Conservation (phyloP, 2,329 filamentous ascomycete genomes). For the Madurella fahalii region DNA sequence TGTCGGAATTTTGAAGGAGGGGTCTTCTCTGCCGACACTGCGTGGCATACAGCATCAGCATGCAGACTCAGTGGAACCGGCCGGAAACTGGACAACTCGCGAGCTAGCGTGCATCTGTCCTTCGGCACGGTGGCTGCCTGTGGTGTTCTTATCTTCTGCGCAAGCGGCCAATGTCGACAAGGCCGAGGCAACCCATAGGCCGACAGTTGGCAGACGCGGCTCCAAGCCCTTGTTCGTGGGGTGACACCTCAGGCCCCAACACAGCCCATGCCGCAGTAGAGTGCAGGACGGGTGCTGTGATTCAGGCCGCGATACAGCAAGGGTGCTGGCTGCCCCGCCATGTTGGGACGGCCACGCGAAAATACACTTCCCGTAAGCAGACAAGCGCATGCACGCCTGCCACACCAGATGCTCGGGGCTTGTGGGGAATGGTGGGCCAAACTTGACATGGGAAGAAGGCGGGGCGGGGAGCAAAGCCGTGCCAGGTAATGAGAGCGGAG, state of each 20-base stretch:
- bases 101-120: background rate
- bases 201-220: background rate
- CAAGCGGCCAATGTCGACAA: slow-evolving; percentile 10
- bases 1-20: background rate
- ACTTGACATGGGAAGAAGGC: background rate
- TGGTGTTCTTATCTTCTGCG: slow-evolving; percentile 15
- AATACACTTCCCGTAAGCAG: slow-evolving; percentile 19
- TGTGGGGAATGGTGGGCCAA: background rate
- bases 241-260: slow-evolving; percentile 1
- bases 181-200: slow-evolving; percentile 8
- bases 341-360: slow-evolving; percentile 4
- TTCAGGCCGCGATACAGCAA: background rate
- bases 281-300: background rate
- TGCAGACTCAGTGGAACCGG: background rate
- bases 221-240: background rate
- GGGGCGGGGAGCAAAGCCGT: background rate
- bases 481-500: background rate
- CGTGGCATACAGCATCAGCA: background rate
- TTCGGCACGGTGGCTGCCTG: slow-evolving; percentile 7
- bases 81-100: background rate
- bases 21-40: background rate
- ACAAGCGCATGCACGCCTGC: slow-evolving; percentile 7
- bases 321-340: background rate
- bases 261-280: background rate
- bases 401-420: too few species aligned